Percentiles rank a stretch among this genome's conserved stretches.
These are phyloP conservation scores for Daldinia vernicosa DNA, from an alignment of 495 filamentous ascomycete genomes.

Conservation along the genomic window DNA sequence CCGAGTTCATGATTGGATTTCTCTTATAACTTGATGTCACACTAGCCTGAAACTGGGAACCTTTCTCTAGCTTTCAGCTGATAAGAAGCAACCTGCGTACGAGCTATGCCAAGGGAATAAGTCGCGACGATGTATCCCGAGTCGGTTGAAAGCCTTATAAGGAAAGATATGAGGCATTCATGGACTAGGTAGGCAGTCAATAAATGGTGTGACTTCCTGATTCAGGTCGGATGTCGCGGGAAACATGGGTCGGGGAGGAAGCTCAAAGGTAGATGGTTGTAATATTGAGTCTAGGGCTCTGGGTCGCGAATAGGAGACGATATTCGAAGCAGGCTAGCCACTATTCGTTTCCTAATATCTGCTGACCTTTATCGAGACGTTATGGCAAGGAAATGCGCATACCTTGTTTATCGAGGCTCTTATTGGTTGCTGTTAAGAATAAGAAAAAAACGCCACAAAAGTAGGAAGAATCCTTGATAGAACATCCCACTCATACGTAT, in stretches of 20 bases:
- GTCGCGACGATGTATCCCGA: slow-evolving; percentile 18
- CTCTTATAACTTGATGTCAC: slow-evolving; percentile 12
- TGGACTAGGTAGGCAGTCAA: slow-evolving; percentile 29
- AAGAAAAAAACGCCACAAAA: slow-evolving; percentile 30
- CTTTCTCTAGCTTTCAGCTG: slow-evolving; percentile 8
- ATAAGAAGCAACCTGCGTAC: slow-evolving; percentile 1
- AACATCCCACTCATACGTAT: slow-evolving; percentile 26
- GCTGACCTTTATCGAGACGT: slow-evolving; percentile 23
- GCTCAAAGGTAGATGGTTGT: slow-evolving; percentile 25
- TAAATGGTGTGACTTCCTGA: slow-evolving; percentile 34
- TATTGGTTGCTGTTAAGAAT: slow-evolving; percentile 17
- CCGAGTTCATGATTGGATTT: slow-evolving; percentile 21
- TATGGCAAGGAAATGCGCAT: slow-evolving; percentile 18
- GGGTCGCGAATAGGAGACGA: slow-evolving; percentile 6
- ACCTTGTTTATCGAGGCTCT: slow-evolving; percentile 20
- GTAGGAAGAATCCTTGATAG: slow-evolving; percentile 27
- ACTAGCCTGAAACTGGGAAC: slow-evolving; percentile 7
- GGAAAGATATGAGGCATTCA: slow-evolving; percentile 7
- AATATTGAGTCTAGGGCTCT: slow-evolving; percentile 28
- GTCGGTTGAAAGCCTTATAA: slow-evolving; percentile 11
- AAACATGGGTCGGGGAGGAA: slow-evolving; percentile 23
- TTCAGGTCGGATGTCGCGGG: slow-evolving; percentile 32
- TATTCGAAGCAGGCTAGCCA: slow-evolving; percentile 9
- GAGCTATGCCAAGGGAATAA: slow-evolving; percentile 11
- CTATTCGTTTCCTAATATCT: slow-evolving; percentile 22